A percentile compares a stretch with the other conserved stretches of the same genome.
Evolutionary conservation across 768 basidiomycete genomes (phyloP).

Genomic region (Podaxis rugospora): DNA sequence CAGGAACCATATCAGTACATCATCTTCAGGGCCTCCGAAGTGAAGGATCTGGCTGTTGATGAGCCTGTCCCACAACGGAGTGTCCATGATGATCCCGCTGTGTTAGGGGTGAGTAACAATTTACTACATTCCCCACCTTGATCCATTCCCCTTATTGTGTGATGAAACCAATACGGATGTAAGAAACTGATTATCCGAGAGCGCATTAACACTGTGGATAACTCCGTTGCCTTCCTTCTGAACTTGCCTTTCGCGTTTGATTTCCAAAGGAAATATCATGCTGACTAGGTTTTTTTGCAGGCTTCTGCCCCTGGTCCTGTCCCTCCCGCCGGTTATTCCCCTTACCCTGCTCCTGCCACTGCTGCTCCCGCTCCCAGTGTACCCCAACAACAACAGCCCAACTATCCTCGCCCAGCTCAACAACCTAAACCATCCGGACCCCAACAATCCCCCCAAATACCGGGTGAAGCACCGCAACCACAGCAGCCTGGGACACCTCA

Average conservation of each 20-base stretch:
- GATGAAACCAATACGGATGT: slow-evolving; percentile 30
- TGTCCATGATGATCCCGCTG: slow-evolving; percentile 82
- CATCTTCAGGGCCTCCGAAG: slow-evolving; percentile 87
- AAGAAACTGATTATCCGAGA: slow-evolving; percentile 22
- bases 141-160: slow-evolving; percentile 9
- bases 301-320: slow-evolving; percentile 41
- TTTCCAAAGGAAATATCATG: not conserved
- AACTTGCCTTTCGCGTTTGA: slow-evolving; percentile 14
- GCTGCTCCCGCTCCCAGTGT: slow-evolving; percentile 19
- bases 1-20: slow-evolving; percentile 86
- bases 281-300: slow-evolving; percentile 21
- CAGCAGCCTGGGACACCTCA: slow-evolving; percentile 10
- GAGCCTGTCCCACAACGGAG: slow-evolving; percentile 56
- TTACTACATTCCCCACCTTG: slow-evolving; percentile 17
- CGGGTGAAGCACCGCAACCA: slow-evolving; percentile 17
- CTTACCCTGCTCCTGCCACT: slow-evolving; percentile 9
- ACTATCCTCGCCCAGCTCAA: slow-evolving; percentile 17
- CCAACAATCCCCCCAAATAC: slow-evolving; percentile 17
- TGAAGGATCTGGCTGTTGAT: slow-evolving; percentile 85
- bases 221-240: slow-evolving; percentile 64
- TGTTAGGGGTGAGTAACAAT: slow-evolving; percentile 55
- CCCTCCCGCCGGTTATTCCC: slow-evolving; percentile 18
- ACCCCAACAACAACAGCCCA: slow-evolving; percentile 21
- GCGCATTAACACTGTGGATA: slow-evolving; percentile 46
- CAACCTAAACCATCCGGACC: slow-evolving; percentile 22